phyloP scores from a whole-genome alignment of 2,329 filamentous ascomycete genomes.

The Tolypocladium paradoxum region DNA sequence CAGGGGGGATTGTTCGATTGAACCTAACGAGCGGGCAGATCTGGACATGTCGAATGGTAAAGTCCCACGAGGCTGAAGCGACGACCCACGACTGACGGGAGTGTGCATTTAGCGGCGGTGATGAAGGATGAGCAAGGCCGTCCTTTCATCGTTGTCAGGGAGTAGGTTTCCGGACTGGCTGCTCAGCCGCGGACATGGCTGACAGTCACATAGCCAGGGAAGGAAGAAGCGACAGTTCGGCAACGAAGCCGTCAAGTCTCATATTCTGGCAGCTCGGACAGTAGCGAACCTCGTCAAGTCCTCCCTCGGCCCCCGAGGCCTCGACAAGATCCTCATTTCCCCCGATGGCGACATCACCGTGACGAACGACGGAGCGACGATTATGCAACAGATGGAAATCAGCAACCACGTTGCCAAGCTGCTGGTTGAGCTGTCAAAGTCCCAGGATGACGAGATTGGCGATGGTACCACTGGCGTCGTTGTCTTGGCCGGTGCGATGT shows the following conservation, averaged over 20 bases:
- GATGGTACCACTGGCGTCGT: constrained; percentile 98
- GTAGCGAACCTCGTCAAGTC: constrained; percentile 97
- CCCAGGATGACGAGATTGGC: constrained; percentile 97
- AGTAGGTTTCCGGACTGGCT: constrained; percentile 48
- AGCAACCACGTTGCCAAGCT: constrained; percentile 97
- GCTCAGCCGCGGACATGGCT: constrained; percentile 4
- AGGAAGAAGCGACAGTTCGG: constrained; percentile 96
- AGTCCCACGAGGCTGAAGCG: constrained; percentile 7
- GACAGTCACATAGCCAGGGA: constrained; percentile 57
- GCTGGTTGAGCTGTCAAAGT: constrained; percentile 93
- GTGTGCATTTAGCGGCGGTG: constrained; percentile 44
- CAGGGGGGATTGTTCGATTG: constrained; percentile 1
- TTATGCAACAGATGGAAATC: constrained; percentile 97
- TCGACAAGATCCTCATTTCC: constrained; percentile 99
- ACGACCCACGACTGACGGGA: constrained; percentile 7
- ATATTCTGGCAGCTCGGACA: constrained; percentile 92
- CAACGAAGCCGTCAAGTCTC: constrained; percentile 94
- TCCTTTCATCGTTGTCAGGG: constrained; percentile 96
- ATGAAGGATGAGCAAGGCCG: constrained; percentile 96
- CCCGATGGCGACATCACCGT: constrained; percentile 98
- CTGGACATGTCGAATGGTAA: constrained; percentile 77
- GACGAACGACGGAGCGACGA: constrained; percentile 97
- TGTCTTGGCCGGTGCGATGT: constrained; percentile 82
- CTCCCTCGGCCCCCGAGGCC: constrained; percentile 85
- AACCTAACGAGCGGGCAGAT: constrained; percentile 43